Evolutionary conservation across 78 protist genomes (phyloP), one percentile per base, ranked within the genome.

Genomic region (Monocercomonoides exilis): DNA sequence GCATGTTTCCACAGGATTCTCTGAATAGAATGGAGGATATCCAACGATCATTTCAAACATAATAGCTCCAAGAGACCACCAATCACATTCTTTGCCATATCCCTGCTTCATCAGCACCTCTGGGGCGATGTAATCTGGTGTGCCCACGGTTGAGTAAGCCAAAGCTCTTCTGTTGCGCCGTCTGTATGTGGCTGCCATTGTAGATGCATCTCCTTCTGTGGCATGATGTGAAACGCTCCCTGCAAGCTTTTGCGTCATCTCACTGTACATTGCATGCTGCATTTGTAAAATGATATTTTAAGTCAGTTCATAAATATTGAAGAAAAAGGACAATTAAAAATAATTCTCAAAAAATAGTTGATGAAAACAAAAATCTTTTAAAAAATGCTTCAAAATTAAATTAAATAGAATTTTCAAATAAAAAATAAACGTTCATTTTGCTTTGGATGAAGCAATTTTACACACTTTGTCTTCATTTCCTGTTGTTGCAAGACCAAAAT

Each of bases 61-160:
- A 43, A 95, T 95, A 3, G 91, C 93, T 38, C 97, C 97, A 1
- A 95, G 93, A 0, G 91, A 77, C 97, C 97, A 95, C 97, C 97
- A 95, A 80, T 95, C 97, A 63, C 94, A 91, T 84, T 89, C 93
- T 44, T 89, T 89, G 43, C 94, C 93, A 88, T 94, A 94, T 21
- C 96, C 96, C 64, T 80, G 81, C 80, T 91, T 89, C 89, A 82
- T 87, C n/a, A 94, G 77, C 41, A 95, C 95, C 42, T 95, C 97
- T 29, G 97, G 97, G 38, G 97, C 96, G 0, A 93, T 94, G 91
- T 95, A 95, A 77, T 94, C 96, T 5, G 95, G 94, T 45, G 96
- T 91, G 33, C 97, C 97, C 32, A 95, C 97, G 32, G 91, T 91
- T 4, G 94, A 91, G 77, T 84, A 94, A 0, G 87, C 86, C 92